Conservation (phyloP, 1,284 basidiomycete genomes). For the Inonotus hispidus region DNA sequence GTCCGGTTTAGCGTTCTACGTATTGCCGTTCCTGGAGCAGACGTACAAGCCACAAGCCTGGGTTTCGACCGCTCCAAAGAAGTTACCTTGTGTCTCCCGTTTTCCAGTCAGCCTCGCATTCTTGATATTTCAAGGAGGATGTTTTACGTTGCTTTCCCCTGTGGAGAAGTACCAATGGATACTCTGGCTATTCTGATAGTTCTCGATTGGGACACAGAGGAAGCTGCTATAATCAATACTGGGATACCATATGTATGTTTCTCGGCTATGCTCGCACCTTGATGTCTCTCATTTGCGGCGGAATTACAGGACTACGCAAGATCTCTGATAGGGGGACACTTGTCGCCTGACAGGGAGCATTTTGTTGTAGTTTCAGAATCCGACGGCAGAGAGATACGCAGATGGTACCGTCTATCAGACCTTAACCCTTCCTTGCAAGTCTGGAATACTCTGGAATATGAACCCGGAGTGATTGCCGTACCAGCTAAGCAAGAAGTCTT, state of each 20-base stretch:
- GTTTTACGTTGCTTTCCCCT: slow-evolving; percentile 6
- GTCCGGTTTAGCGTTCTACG: slow-evolving; percentile 3
- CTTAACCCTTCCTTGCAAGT: not conserved
- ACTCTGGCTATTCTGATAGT: slow-evolving; percentile 7
- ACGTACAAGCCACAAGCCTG: not conserved
- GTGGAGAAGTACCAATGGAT: not conserved
- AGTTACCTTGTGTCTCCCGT: slow-evolving; percentile 2
- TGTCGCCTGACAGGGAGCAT: slow-evolving; percentile 1
- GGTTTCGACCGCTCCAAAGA: not conserved
- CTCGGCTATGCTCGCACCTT: not conserved
- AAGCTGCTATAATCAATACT: slow-evolving; percentile 6
- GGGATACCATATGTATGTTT: slow-evolving; percentile 10
- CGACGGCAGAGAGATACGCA: slow-evolving; percentile 7
- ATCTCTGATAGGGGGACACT: not conserved
- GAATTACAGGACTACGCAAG: slow-evolving; percentile 6
- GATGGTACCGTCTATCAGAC: slow-evolving; percentile 3
- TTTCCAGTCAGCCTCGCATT: slow-evolving; percentile 7
- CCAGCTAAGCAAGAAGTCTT: slow-evolving; percentile 3
- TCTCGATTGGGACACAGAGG: slow-evolving; percentile 11
- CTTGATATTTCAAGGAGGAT: slow-evolving; percentile 11
- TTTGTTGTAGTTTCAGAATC: slow-evolving; percentile 8
- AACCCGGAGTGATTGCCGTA: not conserved
- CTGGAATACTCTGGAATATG: slow-evolving; percentile 5
- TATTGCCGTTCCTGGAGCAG: slow-evolving; percentile 1
- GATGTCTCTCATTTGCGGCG: not conserved